Conservation (phyloP, 176 grass and related monocot genomes). For the Panicum miliaceum region DNA sequence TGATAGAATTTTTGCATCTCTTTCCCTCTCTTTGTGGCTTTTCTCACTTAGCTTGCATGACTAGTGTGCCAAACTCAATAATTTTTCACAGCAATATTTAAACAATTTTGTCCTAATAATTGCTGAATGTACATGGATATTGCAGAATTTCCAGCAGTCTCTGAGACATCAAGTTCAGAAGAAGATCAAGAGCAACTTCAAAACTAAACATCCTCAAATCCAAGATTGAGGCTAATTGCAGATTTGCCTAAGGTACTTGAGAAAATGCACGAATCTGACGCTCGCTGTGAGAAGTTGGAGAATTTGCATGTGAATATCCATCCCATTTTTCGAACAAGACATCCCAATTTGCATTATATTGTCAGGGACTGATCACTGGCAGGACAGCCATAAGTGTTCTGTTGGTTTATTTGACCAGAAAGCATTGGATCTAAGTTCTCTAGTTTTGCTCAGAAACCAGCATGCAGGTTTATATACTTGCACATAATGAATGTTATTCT, state of each 20-base stretch:
- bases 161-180: not conserved
- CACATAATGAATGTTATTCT: constrained; percentile 35
- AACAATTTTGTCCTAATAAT: not conserved
- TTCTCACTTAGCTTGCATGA: not conserved
- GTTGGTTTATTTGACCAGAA: constrained; percentile 42
- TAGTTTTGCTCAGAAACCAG: too few species aligned
- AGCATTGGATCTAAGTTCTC: not conserved
- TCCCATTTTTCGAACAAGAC: constrained; percentile 44
- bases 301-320: constrained; percentile 22
- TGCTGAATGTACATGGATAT: constrained; percentile 3
- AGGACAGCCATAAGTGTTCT: not conserved
- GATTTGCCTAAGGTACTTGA: constrained; percentile 40
- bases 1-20: not conserved
- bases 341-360: constrained; percentile 8
- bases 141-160: constrained; percentile 11
- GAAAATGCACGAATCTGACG: constrained; percentile 30
- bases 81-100: not conserved
- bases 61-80: not conserved
- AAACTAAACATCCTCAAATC: constrained; percentile 39
- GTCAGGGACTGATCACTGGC: not conserved
- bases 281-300: constrained; percentile 34
- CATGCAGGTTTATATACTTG: not conserved
- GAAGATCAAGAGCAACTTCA: constrained; percentile 1
- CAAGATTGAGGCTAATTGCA: constrained; percentile 31
- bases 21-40: not conserved